These are phyloP conservation scores for Stagonosporopsis chrysanthemi DNA, from an alignment of 2,329 filamentous ascomycete genomes.

Conservation along the genomic window DNA sequence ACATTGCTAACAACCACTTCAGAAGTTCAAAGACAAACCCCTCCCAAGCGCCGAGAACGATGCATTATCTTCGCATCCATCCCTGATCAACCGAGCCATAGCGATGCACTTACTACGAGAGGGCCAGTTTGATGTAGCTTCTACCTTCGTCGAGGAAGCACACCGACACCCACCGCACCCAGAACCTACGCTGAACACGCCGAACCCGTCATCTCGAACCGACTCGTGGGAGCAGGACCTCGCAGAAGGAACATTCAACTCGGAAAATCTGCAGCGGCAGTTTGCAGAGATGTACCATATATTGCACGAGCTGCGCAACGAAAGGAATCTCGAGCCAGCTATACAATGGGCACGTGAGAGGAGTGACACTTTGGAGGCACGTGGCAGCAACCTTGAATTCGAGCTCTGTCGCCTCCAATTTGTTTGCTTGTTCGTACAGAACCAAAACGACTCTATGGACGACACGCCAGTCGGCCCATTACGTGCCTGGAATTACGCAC, in stretches of 20 bases:
- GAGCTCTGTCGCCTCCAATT: constrained; percentile 91
- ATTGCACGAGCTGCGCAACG: constrained; percentile 74
- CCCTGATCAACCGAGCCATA: constrained; percentile 89
- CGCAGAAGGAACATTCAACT: constrained; percentile 66
- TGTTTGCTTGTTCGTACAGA: constrained; percentile 76
- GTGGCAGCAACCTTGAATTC: constrained; percentile 93
- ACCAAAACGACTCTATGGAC: constrained; percentile 54
- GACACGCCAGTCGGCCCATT: constrained; percentile 56
- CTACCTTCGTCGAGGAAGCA: constrained; percentile 81
- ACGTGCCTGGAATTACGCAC: constrained; percentile 78
- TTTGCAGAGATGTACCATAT: constrained; percentile 94
- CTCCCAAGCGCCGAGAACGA: constrained; percentile 81
- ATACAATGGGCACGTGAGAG: constrained; percentile 86
- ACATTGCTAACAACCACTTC: constrained; percentile 5
- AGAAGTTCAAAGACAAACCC: constrained; percentile 69
- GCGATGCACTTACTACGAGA: constrained; percentile 96
- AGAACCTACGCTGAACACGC: constrained; percentile 46
- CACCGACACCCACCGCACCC: constrained; percentile 55
- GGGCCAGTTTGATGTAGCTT: constrained; percentile 88
- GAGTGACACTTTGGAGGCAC: constrained; percentile 72
- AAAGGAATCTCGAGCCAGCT: constrained; percentile 78
- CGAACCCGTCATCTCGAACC: constrained; percentile 40
- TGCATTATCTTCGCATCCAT: constrained; percentile 75
- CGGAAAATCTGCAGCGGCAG: constrained; percentile 74
- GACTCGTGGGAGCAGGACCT: constrained; percentile 54